Percentiles rank a stretch among this genome's conserved stretches.
Conservation (phyloP, 306 rosid genomes). For the Vicia faba region DNA sequence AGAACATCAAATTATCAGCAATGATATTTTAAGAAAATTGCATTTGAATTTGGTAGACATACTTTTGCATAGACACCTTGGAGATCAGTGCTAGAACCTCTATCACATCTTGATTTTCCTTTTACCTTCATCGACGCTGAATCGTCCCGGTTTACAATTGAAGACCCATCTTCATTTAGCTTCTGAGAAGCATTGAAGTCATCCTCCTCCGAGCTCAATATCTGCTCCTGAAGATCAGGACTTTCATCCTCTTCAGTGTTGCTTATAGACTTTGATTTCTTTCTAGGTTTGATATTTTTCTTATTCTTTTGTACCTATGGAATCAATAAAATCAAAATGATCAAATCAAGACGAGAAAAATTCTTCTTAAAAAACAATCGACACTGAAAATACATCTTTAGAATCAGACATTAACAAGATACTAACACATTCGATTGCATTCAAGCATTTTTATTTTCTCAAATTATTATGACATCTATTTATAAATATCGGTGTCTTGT, state of each 20-base stretch:
- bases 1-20: neutral
- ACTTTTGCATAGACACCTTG: constrained; percentile 92
- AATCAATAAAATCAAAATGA: constrained; percentile 30
- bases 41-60: constrained; percentile 19
- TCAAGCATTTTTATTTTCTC: too few relatives aligned
- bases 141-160: constrained; percentile 46
- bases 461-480: too few relatives aligned
- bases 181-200: constrained; percentile 61
- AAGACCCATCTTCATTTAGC: constrained; percentile 49
- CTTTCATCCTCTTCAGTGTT: constrained; percentile 50
- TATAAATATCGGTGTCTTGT: too few relatives aligned
- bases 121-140: constrained; percentile 36
- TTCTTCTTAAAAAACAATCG: neutral
- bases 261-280: constrained; percentile 51
- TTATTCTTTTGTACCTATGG: constrained; percentile 47
- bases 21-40: constrained; percentile 13
- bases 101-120: constrained; percentile 54
- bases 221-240: constrained; percentile 47
- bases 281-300: constrained; percentile 52
- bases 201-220: constrained; percentile 73
- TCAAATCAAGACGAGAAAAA: constrained; percentile 12
- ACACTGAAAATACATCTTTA: too few relatives aligned
- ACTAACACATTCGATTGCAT: too few relatives aligned
- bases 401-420: too few relatives aligned
- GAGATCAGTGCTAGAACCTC: constrained; percentile 77